Base-by-base conservation (phyloP, 768 basidiomycete species). In the Rhizopogon roseolus region DNA sequence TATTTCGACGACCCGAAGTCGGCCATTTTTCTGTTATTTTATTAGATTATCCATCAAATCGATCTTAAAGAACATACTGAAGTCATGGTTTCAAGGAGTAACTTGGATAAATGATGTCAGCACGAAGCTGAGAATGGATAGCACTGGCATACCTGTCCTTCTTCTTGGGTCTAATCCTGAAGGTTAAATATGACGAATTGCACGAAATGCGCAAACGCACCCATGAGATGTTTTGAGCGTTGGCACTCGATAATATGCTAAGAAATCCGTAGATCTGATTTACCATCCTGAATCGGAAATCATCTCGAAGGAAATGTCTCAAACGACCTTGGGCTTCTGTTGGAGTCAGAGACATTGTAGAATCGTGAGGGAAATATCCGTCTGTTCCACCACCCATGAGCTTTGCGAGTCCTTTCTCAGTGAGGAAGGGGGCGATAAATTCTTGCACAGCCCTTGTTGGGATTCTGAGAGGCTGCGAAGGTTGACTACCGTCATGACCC, bases 1-100 rank as follows among this genome's bases (percentile, higher is more conserved):
- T 38, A 85, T 68, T 41, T 82, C 80, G 4, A 63, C 63, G 19
- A 86, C 67, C 32, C 81, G 77, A 5, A 71, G 67, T 32, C 84
- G 62, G 9, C 78, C 80, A 38, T 81, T 80, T 50, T 73, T 74
- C 81, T 80, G 53, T 22, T n/a, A 39, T 5, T 39, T 22, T 8
- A 4, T 13, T 22, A 19, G 13, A 34, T 29, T 34, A 34, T 46
- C 7, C 45, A 22, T 34, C 19, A 46, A 8, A 34, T 8, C 19
- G 2, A 22, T 8, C 7, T 14, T 14, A 7, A 46, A 34, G 32
- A 46, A 63, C 68, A n/a, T 52, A 78, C 77, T 7, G 68, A 70
- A 10, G 74, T 67, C 27, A 80, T 60, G 0, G 64, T 62, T 14
- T 66, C 61, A 4, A 78, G 64, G 19, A 82, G 61, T 6, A 77